Base-by-base conservation (phyloP, 768 basidiomycete species). In the Phaeotremella skinneri region DNA sequence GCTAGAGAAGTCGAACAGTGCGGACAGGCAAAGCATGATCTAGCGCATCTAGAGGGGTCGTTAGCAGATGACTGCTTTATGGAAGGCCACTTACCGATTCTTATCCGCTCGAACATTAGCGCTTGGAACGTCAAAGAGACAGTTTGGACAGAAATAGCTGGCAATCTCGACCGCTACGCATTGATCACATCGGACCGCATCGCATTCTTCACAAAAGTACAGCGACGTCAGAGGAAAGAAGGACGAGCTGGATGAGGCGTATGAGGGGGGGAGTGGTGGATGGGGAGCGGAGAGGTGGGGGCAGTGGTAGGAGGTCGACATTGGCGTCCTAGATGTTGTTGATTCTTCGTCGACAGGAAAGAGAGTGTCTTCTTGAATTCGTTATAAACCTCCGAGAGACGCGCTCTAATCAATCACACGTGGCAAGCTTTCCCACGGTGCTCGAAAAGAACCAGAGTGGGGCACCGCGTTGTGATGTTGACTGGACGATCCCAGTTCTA, bases 191-290 rank as follows among this genome's bases (percentile, higher is more conserved):
- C 92, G 82, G 43, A 99, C 84, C 1, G 89, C 87, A 77, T 98
- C 94, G 77, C 96, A 99, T 83, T 98, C 94, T 78, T 97, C 93
- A 77, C 96, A 99, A 76, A 98, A 98, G 78, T 91, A 96, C 6
- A 99, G 84, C 27, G 83, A 83, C 68, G 90, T 84, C 1, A 98
- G 82, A 4, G 87, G 83, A 67, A 93, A 90, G 73, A 92, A 90
- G 66, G 84, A 86, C 68, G 85, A 83, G 0, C 86, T 84, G 0
- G 91, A 90, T 0, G 91, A 89, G 7, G 62, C 64, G 59, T 39
- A 68, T 17, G 58, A 81, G 67, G 85, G 86, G 0, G 88, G 89
- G 2, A 86, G 87, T 11, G 89, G 89, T 11, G 87, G 86, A 21
- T 81, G 75, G 16, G 82, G 82, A 17, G 82, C 81, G 4, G 76